These are phyloP conservation scores for Brassica hybrid DNA, from an alignment of 441 rosid species.

Conservation along the genomic window DNA sequence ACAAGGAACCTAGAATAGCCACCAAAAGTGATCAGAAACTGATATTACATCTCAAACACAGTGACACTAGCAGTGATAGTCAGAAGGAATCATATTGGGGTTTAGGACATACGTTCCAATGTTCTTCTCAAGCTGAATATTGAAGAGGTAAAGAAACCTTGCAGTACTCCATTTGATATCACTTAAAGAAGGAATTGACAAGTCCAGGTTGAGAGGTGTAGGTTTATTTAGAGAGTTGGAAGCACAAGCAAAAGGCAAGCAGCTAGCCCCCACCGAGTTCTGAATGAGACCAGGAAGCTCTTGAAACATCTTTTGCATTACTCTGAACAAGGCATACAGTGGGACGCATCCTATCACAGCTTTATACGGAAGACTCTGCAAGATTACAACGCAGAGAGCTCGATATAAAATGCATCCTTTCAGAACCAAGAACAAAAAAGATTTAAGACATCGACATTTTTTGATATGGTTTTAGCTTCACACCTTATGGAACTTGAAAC, in stretches of 20 bases:
- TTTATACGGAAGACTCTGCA: conserved; percentile 62
- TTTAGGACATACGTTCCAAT: conserved; percentile 77
- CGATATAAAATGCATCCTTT: neutral
- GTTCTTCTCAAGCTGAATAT: conserved; percentile 89
- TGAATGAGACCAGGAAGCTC: conserved; percentile 44
- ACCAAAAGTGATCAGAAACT: conserved; percentile 23
- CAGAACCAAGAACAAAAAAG: neutral
- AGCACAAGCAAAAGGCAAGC: conserved; percentile 72
- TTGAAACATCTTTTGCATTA: conserved; percentile 44
- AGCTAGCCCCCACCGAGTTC: conserved; percentile 47
- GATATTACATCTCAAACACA: conserved; percentile 6
- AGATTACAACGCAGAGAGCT: neutral
- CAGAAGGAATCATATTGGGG: neutral
- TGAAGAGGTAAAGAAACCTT: conserved; percentile 82
- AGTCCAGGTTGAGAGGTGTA: conserved; percentile 73
- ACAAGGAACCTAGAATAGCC: conserved; percentile 71
- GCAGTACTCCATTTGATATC: conserved; percentile 77
- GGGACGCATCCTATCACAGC: conserved; percentile 52
- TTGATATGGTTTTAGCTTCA: conserved; percentile 24
- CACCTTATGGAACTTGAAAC: conserved; percentile 35
- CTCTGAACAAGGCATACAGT: conserved; percentile 51
- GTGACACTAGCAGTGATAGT: conserved; percentile 4
- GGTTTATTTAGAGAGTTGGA: conserved; percentile 85
- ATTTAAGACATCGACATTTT: neutral
- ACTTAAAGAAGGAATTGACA: conserved; percentile 73